Conservation (phyloP, 108 stramenopile genomes). For the Fistulifera pelliculosa region DNA sequence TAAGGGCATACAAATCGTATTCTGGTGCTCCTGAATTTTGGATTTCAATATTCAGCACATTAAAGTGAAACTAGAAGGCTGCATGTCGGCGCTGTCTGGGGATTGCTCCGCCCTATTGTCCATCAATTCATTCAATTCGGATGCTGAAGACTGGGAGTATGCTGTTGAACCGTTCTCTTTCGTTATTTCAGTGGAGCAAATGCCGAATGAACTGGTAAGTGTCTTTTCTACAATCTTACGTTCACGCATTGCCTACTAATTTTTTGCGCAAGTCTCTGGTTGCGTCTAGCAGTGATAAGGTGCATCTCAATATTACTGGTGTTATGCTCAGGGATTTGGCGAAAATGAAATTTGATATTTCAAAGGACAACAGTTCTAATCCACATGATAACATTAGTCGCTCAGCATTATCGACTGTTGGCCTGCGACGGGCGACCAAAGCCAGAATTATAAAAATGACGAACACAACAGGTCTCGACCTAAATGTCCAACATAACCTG, state of each 20-base stretch:
- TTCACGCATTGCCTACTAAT: not conserved
- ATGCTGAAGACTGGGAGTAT: slow-evolving; percentile 53
- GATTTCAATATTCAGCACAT: slow-evolving; percentile 35
- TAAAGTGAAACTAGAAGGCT: slow-evolving; percentile 49
- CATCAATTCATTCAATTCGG: slow-evolving; percentile 49
- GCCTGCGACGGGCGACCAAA: slow-evolving; percentile 40
- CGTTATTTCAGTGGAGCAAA: slow-evolving; percentile 35
- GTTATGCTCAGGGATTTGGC: slow-evolving; percentile 46
- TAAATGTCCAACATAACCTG: slow-evolving; percentile 6
- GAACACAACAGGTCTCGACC: slow-evolving; percentile 36
- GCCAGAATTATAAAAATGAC: slow-evolving; percentile 19
- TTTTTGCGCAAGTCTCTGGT: slow-evolving; percentile 16
- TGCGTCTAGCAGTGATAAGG: slow-evolving; percentile 10
- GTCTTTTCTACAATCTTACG: not conserved
- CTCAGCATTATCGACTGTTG: slow-evolving; percentile 37
- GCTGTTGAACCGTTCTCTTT: slow-evolving; percentile 44
- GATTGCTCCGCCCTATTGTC: slow-evolving; percentile 30
- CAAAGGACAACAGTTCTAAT: not conserved
- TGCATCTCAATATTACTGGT: slow-evolving; percentile 53
- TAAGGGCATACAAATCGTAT: slow-evolving; percentile 36
- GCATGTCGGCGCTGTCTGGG: slow-evolving; percentile 52
- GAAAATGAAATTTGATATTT: slow-evolving; percentile 27
- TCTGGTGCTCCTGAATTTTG: slow-evolving; percentile 52
- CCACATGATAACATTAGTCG: slow-evolving; percentile 16
- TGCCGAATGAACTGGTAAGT: slow-evolving; percentile 62